Evolutionary conservation across 768 basidiomycete genomes (phyloP), one percentile per base, ranked within the genome.

Genomic region (Erythrobasidium yunnanense): DNA sequence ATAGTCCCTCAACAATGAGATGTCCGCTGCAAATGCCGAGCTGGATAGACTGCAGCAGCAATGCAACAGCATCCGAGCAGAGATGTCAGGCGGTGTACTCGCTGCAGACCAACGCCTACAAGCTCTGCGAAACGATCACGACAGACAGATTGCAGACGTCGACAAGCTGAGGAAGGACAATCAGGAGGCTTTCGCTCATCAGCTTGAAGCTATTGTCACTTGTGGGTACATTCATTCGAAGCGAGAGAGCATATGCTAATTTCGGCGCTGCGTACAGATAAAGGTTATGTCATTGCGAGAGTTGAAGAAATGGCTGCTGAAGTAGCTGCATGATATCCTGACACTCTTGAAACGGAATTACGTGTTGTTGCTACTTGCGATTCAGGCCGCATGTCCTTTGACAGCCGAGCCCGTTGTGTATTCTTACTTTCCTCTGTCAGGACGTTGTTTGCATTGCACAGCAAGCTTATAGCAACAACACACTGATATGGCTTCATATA

Each of bases 21-120:
- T 66, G 62, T 35, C 53, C 0, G 68, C 70, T 2, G 46, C 66
- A 17, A 65, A 67, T 45, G 53, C 67, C 33, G 68, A 72, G 51
- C 57, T 73, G n/a, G 68, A 67, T 0, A 55, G 66, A 1, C 55
- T 72, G 5, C 57, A 66, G 29, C 51, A 51, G 34, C 71, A 72
- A 47, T 68, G 70, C 22, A 63, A 35, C 47, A 57, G 69, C 7
- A 55, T 71, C 17, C 33, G 38, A 4, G 50, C 62, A 6, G 68
- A 71, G 13, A 68, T 68, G 49, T 67, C 68, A 4, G 54, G 68
- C 5, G 66, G 69, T 4, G 56, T 71, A 17, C 45, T 62, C 5
- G 63, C 54, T 4, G 66, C 68, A 8, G 68, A 71, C 23, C 70
- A 71, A 32, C 67, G 71, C 17, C 63, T 70, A 54, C 68, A 73